These are phyloP conservation scores for Geotrichum citri-aurantii DNA, from an alignment of 1,139 yeast genomes.

Conservation along the genomic window DNA sequence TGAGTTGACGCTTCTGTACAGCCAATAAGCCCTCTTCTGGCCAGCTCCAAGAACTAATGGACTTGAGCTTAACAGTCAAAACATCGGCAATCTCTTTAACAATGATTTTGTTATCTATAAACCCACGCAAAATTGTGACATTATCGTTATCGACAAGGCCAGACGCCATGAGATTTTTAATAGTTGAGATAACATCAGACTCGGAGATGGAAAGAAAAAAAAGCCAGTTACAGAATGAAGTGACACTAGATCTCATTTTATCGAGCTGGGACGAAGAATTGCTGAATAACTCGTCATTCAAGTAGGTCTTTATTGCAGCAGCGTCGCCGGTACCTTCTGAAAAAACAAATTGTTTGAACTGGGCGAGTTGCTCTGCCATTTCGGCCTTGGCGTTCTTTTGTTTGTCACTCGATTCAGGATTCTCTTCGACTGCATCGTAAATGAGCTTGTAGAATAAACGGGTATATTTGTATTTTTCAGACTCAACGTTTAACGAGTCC, in stretches of 20 bases:
- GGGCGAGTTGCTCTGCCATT: constrained; percentile 17
- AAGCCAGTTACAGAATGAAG: constrained; percentile 7
- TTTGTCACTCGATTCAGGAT: not conserved
- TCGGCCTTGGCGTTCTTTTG: constrained; percentile 12
- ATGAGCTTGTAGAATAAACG: constrained; percentile 19
- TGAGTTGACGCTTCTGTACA: constrained; percentile 19
- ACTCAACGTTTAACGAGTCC: constrained; percentile 12
- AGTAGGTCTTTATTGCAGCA: constrained; percentile 13
- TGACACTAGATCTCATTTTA: constrained; percentile 10
- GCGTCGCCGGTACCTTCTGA: constrained; percentile 9
- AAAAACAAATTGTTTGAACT: constrained; percentile 21
- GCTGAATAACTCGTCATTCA: constrained; percentile 17
- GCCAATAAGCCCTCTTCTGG: constrained; percentile 17
- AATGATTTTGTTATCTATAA: constrained; percentile 14
- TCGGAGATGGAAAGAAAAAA: not conserved
- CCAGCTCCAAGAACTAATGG: constrained; percentile 21
- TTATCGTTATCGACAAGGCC: constrained; percentile 16
- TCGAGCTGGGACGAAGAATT: constrained; percentile 9
- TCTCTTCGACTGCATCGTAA: constrained; percentile 17
- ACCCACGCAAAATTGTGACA: constrained; percentile 14
- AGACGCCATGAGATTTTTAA: constrained; percentile 3
- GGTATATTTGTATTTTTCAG: constrained; percentile 19
- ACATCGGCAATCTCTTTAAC: constrained; percentile 21
- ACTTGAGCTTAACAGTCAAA: constrained; percentile 19
- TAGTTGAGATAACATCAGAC: constrained; percentile 4